Evolutionary conservation across 352 stramenopile genomes (phyloP).

Genomic region (Phytophthora litchii): DNA sequence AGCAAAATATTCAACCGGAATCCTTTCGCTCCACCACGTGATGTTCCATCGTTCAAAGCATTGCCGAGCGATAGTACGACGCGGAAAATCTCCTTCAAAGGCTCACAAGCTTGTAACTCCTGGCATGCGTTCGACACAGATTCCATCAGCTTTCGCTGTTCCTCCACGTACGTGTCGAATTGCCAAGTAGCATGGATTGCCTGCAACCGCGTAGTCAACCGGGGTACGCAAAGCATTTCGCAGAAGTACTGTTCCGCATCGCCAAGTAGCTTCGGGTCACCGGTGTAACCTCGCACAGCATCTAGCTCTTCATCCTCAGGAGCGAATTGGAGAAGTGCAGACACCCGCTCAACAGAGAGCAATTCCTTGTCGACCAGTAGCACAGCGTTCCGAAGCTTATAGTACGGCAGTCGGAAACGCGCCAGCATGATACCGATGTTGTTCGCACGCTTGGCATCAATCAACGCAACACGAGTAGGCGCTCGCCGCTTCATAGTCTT

Average conservation of each 20-base stretch:
- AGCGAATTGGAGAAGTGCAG: constrained; percentile 78
- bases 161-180: constrained; percentile 82
- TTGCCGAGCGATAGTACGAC: constrained; percentile 90
- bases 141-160: constrained; percentile 77
- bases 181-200: constrained; percentile 86
- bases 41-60: constrained; percentile 89
- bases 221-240: constrained; percentile 68
- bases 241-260: constrained; percentile 85
- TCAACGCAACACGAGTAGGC: constrained; percentile 76
- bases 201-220: constrained; percentile 70
- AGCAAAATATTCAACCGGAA: constrained; percentile 89
- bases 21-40: constrained; percentile 83
- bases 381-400: constrained; percentile 78
- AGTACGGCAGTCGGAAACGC: constrained; percentile 82
- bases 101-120: constrained; percentile 88
- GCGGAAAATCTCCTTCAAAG: constrained; percentile 88
- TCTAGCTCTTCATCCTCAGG: constrained; percentile 75
- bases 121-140: constrained; percentile 89
- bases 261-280: constrained; percentile 74
- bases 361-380: constrained; percentile 79
- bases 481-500: constrained; percentile 70
- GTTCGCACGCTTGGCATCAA: constrained; percentile 85
- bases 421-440: constrained; percentile 90
- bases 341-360: constrained; percentile 75
- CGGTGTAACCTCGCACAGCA: constrained; percentile 63